phyloP scores from a whole-genome alignment of 495 filamentous ascomycete genomes.

The Penicillium robsamsonii region DNA sequence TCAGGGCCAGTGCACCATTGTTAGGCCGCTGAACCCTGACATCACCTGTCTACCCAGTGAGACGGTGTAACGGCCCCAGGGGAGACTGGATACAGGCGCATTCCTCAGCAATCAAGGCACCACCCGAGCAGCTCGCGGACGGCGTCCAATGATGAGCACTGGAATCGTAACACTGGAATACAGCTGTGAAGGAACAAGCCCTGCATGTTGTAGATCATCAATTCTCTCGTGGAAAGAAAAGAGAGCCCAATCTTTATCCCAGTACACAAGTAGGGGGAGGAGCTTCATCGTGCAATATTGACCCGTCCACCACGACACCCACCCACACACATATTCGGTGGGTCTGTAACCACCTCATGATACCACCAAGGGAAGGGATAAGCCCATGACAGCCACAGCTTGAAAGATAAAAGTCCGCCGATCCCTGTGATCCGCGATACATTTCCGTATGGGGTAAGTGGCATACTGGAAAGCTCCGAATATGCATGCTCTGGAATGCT shows the following conservation, averaged over 20 bases:
- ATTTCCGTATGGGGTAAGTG: slow-evolving; percentile 18
- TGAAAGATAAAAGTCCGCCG: neutral
- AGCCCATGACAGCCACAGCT: slow-evolving; percentile 1
- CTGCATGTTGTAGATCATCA: neutral
- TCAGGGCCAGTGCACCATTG: slow-evolving; percentile 9
- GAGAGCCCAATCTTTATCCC: neutral
- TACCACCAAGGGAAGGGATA: slow-evolving; percentile 13
- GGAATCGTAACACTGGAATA: neutral
- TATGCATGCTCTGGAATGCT: slow-evolving; percentile 27
- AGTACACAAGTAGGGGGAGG: neutral
- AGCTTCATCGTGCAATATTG: neutral
- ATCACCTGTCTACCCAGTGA: slow-evolving; percentile 23
- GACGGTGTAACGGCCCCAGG: slow-evolving; percentile 22
- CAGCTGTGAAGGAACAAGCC: neutral
- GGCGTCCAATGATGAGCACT: slow-evolving; percentile 10
- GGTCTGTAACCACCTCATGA: slow-evolving; percentile 8
- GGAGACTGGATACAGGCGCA: slow-evolving; percentile 17
- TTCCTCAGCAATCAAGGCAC: slow-evolving; percentile 30
- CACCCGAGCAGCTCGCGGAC: slow-evolving; percentile 7
- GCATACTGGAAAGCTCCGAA: slow-evolving; percentile 32
- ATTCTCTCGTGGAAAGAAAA: neutral
- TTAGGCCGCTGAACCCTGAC: slow-evolving; percentile 18
- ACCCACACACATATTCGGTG: neutral
- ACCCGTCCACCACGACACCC: neutral
- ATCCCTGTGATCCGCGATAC: slow-evolving; percentile 16